Conservation (phyloP, 2,329 filamentous ascomycete genomes). For the Trichoderma oligosporum region DNA sequence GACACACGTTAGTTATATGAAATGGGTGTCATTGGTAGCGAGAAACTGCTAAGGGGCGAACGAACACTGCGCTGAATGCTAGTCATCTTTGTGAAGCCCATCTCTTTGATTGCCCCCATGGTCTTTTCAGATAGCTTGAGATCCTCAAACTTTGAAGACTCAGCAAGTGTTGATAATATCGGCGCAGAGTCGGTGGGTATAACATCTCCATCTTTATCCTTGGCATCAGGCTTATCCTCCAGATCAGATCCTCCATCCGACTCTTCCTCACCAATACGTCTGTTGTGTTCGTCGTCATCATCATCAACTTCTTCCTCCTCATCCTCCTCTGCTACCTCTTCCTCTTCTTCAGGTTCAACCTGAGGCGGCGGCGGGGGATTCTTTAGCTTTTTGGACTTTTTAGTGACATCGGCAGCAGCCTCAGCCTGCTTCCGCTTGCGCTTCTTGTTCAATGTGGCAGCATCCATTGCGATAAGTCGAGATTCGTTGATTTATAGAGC, state of each 20-base stretch:
- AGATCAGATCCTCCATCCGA: conserved; percentile 30
- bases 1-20: not conserved
- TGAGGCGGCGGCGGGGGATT: conserved; percentile 33
- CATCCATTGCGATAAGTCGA: conserved; percentile 31
- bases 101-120: conserved; percentile 79
- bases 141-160: conserved; percentile 71
- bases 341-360: conserved; percentile 26
- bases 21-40: not conserved
- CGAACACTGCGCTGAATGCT: conserved; percentile 73
- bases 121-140: conserved; percentile 85
- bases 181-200: conserved; percentile 40
- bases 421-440: conserved; percentile 40
- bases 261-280: conserved; percentile 27
- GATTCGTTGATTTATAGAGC: not conserved
- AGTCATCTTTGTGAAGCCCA: conserved; percentile 95
- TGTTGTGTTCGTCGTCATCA: conserved; percentile 24
- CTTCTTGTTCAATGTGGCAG: conserved; percentile 41
- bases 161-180: conserved; percentile 54
- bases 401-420: conserved; percentile 26
- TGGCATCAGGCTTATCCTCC: conserved; percentile 3
- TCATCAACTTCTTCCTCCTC: conserved; percentile 29
- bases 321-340: conserved; percentile 30
- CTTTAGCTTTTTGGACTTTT: conserved; percentile 37
- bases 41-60: not conserved
- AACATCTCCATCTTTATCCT: conserved; percentile 31